phyloP scores from a whole-genome alignment of 345 rosid species.

The Anacardium occidentale region DNA sequence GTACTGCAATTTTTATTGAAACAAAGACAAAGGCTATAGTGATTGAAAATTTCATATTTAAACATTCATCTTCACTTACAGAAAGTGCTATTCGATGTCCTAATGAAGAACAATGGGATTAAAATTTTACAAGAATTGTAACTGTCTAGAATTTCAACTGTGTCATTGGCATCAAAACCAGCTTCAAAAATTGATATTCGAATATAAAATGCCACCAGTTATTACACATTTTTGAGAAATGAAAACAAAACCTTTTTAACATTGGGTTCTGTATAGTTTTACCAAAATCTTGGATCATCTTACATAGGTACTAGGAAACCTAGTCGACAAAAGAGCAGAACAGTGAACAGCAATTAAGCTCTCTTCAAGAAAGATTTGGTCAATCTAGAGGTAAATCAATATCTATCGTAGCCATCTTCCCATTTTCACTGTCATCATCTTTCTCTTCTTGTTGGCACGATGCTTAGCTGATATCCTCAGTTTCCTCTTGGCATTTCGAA shows the following conservation, averaged over 20 bases:
- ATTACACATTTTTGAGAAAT: neutral
- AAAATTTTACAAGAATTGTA: too few species aligned
- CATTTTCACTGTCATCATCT: slow-evolving; percentile 64
- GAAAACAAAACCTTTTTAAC: neutral
- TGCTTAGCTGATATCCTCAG: slow-evolving; percentile 71
- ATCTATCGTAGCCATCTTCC: slow-evolving; percentile 53
- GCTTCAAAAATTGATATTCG: too few species aligned
- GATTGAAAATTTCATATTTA: too few species aligned
- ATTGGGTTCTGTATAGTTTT: neutral
- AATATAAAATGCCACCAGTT: neutral
- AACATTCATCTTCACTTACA: too few species aligned
- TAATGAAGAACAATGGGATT: too few species aligned
- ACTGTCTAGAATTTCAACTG: too few species aligned
- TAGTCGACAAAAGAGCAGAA: neutral
- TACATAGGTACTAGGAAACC: neutral
- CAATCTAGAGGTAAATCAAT: neutral
- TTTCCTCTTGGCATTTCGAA: slow-evolving; percentile 83
- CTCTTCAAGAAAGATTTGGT: neutral
- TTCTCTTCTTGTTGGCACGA: slow-evolving; percentile 73
- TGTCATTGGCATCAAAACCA: too few species aligned
- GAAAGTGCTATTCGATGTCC: too few species aligned
- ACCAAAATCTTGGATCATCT: neutral
- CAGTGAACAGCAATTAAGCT: neutral
- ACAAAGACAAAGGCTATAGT: too few species aligned
- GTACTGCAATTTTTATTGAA: too few species aligned